Evolutionary conservation across 192 early-diverging fungal genomes (phyloP).

Genomic region (Diversispora eburnea): DNA sequence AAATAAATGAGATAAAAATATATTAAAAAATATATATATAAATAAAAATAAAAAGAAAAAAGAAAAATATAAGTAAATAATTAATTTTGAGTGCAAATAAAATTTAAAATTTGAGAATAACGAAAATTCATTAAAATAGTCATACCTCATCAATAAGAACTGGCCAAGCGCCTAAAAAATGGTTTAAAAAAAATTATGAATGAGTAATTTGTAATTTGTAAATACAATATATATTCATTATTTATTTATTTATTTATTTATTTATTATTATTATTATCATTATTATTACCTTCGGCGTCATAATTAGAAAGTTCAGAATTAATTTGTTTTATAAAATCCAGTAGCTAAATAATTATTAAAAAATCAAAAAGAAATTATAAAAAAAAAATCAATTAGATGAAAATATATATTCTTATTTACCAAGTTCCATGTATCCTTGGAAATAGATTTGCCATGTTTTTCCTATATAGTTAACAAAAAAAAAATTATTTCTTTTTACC

Average conservation of each 20-base stretch:
- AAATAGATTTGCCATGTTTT: conserved; percentile 73
- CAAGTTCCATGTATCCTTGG: conserved; percentile 81
- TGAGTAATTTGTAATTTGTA: neutral
- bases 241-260: neutral
- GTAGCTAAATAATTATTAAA: conserved; percentile 46
- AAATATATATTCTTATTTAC: conserved; percentile 37
- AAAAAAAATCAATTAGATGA: neutral
- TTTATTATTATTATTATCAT: neutral
- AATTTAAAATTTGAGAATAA: too few species aligned
- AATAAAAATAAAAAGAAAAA: too few species aligned
- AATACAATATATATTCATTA: neutral
- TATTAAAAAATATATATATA: too few species aligned
- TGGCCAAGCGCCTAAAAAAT: conserved; percentile 71
- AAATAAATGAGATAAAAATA: too few species aligned
- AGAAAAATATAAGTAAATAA: too few species aligned
- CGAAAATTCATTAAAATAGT: neutral
- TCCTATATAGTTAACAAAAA: conserved; percentile 41
- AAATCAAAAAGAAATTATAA: neutral
- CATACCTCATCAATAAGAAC: conserved; percentile 68
- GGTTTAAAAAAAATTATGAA: neutral
- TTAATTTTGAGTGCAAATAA: too few species aligned
- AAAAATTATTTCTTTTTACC: neutral
- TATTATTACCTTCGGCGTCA: conserved; percentile 57
- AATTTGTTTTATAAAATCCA: conserved; percentile 68
- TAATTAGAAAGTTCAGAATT: conserved; percentile 61